phyloP scores from a whole-genome alignment of 202 grass and related monocot genomes.

The Setaria viridis region DNA sequence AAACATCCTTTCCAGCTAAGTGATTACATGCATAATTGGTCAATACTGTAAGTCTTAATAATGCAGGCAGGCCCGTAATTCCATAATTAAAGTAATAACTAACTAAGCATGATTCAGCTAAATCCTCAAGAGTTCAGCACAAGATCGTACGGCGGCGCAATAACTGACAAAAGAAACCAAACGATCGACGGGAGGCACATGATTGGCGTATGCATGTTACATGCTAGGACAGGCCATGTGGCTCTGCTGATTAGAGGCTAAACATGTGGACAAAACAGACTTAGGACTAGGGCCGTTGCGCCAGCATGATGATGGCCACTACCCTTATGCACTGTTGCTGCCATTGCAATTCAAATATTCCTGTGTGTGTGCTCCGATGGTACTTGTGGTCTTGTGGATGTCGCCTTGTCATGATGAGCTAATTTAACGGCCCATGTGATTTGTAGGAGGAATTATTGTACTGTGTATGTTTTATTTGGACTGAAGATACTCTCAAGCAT shows the following conservation, averaged over 20 bases:
- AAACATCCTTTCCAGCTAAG: neutral
- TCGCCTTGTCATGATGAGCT: neutral
- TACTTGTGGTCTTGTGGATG: neutral
- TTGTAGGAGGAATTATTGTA: conserved; percentile 2
- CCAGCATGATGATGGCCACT: neutral
- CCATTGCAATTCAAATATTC: conserved; percentile 3
- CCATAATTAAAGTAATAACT: neutral
- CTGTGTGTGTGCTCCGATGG: neutral
- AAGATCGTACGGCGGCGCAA: conserved; percentile 22
- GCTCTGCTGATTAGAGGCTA: conserved; percentile 37
- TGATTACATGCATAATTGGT: neutral
- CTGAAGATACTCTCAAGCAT: conserved; percentile 13
- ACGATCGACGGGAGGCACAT: conserved; percentile 52
- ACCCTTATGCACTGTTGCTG: neutral
- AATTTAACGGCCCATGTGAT: neutral
- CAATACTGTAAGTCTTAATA: neutral
- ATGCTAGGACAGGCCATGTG: conserved; percentile 58
- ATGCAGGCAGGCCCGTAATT: neutral
- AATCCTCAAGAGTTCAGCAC: conserved; percentile 41
- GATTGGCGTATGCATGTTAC: conserved; percentile 61
- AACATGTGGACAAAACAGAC: conserved; percentile 27
- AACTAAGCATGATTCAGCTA: neutral
- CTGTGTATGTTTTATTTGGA: neutral
- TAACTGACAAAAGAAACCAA: conserved; percentile 43
- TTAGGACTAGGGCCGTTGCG: neutral